Conservation (phyloP, 495 filamentous ascomycete species). For the Platismatia glauca region DNA sequence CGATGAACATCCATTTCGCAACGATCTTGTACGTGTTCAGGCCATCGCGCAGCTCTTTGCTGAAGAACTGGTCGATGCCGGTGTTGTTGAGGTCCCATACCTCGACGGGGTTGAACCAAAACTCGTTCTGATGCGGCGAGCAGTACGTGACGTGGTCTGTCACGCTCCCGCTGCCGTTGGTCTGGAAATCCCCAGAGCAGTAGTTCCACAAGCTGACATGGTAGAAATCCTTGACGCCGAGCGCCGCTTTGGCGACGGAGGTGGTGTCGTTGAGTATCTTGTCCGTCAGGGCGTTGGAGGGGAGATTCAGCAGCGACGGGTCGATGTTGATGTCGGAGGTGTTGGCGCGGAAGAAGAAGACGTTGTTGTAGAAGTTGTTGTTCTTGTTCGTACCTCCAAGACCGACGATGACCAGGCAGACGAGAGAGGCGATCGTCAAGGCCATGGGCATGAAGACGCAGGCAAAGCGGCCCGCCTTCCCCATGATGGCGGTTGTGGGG, state of each 20-base stretch:
- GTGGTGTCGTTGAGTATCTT: constrained; percentile 39
- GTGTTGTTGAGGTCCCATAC: constrained; percentile 55
- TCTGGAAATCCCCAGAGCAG: constrained; percentile 52
- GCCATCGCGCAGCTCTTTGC: constrained; percentile 48
- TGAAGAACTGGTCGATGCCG: constrained; percentile 48
- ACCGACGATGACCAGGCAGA: constrained; percentile 64
- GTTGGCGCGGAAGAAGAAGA: constrained; percentile 66
- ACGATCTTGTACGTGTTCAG: constrained; percentile 63
- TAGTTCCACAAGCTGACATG: constrained; percentile 78
- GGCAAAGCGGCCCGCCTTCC: constrained; percentile 63
- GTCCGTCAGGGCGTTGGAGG: constrained; percentile 20
- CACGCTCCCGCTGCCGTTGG: constrained; percentile 39
- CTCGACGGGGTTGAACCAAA: constrained; percentile 64
- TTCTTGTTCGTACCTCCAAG: constrained; percentile 62
- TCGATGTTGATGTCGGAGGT: constrained; percentile 24
- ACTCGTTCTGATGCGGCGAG: constrained; percentile 51
- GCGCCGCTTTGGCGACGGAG: constrained; percentile 33
- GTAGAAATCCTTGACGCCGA: constrained; percentile 68
- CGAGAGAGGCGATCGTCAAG: constrained; percentile 61
- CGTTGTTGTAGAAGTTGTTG: constrained; percentile 36
- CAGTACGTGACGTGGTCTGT: constrained; percentile 39
- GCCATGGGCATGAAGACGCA: constrained; percentile 76
- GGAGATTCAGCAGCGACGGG: constrained; percentile 24
- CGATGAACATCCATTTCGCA: constrained; percentile 71
- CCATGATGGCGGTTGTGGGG: constrained; percentile 44